Conservation (phyloP, 495 filamentous ascomycete species). For the Aspergillus egyptiacus region DNA sequence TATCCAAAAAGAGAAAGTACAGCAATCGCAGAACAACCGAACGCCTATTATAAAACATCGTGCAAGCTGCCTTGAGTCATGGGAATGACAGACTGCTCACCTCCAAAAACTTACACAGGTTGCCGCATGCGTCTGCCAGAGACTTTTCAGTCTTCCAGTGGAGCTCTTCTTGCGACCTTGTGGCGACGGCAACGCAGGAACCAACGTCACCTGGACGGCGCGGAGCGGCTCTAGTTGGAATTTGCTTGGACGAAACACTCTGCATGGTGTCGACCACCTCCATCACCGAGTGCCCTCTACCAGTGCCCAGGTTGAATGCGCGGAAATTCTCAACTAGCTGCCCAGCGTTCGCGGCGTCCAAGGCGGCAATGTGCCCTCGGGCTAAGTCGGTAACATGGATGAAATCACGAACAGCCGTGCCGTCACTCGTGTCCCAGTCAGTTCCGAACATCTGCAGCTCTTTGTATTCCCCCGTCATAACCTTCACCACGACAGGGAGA, state of each 20-base stretch:
- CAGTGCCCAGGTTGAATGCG: constrained; percentile 50
- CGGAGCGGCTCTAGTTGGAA: constrained; percentile 59
- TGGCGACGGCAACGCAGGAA: constrained; percentile 72
- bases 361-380: constrained; percentile 56
- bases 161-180: constrained; percentile 79
- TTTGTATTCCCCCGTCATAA: constrained; percentile 49
- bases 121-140: constrained; percentile 74
- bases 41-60: constrained; percentile 12
- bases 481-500: constrained; percentile 55
- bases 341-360: constrained; percentile 35
- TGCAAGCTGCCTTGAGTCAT: neutral
- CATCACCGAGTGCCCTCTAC: constrained; percentile 45
- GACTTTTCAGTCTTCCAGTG: constrained; percentile 81
- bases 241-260: constrained; percentile 31
- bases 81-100: constrained; percentile 32
- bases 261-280: constrained; percentile 48
- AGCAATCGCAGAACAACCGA: constrained; percentile 1
- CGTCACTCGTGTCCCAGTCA: constrained; percentile 61
- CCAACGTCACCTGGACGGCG: constrained; percentile 73
- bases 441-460: constrained; percentile 55
- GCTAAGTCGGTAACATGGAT: constrained; percentile 63
- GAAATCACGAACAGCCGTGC: constrained; percentile 52
- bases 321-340: constrained; percentile 41
- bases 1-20: neutral
- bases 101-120: constrained; percentile 67